phyloP scores from a whole-genome alignment of 768 basidiomycete genomes.

The Termitomyces sp. region DNA sequence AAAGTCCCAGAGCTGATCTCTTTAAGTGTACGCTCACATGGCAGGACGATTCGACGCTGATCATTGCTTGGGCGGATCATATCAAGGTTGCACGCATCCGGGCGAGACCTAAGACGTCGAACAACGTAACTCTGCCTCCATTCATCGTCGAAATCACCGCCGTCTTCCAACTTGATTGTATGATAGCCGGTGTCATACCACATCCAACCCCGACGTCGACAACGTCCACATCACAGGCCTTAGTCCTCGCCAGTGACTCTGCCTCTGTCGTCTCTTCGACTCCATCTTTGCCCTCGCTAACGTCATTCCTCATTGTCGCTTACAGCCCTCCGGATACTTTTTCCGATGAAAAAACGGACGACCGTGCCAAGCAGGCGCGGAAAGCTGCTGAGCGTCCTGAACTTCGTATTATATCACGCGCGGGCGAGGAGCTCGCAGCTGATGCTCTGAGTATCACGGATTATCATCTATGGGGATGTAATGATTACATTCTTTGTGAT shows the following conservation, averaged over 20 bases:
- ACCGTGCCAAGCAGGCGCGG: slow-evolving; percentile 69
- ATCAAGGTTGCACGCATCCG: slow-evolving; percentile 87
- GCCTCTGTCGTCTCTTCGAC: slow-evolving; percentile 10
- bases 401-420: slow-evolving; percentile 82
- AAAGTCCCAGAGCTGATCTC: slow-evolving; percentile 87
- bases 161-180: slow-evolving; percentile 89
- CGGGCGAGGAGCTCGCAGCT: slow-evolving; percentile 81
- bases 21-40: slow-evolving; percentile 91
- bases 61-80: slow-evolving; percentile 91
- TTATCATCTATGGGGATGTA: slow-evolving; percentile 84
- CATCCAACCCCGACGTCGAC: slow-evolving; percentile 44
- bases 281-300: slow-evolving; percentile 30
- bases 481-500: slow-evolving; percentile 78
- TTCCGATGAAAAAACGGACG: slow-evolving; percentile 64
- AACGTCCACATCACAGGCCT: slow-evolving; percentile 13
- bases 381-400: slow-evolving; percentile 91
- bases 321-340: slow-evolving; percentile 79
- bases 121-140: slow-evolving; percentile 43
- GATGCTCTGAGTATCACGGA: slow-evolving; percentile 78
- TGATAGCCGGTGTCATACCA: slow-evolving; percentile 87
- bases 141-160: slow-evolving; percentile 84
- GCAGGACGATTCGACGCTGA: slow-evolving; percentile 87
- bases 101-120: slow-evolving; percentile 42
- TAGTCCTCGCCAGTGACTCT: slow-evolving; percentile 8
- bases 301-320: slow-evolving; percentile 82